phyloP scores from a whole-genome alignment of 495 filamentous ascomycete species.

The Penicillium mononematosum region DNA sequence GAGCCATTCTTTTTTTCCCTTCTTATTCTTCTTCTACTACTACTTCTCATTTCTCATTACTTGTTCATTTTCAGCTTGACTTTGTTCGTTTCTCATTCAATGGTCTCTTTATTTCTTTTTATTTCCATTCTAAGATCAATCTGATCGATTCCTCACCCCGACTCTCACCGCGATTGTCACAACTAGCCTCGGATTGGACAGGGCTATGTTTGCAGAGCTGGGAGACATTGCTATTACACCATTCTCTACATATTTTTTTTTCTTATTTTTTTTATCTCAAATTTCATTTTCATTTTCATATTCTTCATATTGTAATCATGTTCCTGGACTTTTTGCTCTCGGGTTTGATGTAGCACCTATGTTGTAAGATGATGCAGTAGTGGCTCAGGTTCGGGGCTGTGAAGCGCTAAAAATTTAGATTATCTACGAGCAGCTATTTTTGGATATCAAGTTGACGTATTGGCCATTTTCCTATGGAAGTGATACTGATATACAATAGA shows the following conservation, averaged over 20 bases:
- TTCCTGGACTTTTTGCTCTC: background rate
- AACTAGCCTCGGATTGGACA: background rate
- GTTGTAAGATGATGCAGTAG: background rate
- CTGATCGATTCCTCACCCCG: background rate
- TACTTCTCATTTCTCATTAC: background rate
- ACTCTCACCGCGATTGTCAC: background rate
- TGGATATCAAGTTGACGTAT: background rate
- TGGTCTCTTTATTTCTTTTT: background rate
- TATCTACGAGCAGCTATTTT: background rate
- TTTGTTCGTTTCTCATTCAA: background rate
- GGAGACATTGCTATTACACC: background rate
- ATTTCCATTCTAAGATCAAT: background rate
- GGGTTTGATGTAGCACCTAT: background rate
- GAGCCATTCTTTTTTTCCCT: background rate
- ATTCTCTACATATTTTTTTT: background rate
- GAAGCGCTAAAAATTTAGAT: background rate
- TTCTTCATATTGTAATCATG: background rate
- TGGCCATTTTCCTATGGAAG: background rate
- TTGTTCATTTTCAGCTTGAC: background rate
- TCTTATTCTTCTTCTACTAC: background rate
- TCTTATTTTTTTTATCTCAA: background rate
- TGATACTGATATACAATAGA: background rate
- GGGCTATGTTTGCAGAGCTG: background rate
- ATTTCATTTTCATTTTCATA: background rate
- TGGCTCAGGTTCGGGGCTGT: background rate